phyloP scores from a whole-genome alignment of 176 grass and related monocot genomes.

The Alopecurus myosuroides region DNA sequence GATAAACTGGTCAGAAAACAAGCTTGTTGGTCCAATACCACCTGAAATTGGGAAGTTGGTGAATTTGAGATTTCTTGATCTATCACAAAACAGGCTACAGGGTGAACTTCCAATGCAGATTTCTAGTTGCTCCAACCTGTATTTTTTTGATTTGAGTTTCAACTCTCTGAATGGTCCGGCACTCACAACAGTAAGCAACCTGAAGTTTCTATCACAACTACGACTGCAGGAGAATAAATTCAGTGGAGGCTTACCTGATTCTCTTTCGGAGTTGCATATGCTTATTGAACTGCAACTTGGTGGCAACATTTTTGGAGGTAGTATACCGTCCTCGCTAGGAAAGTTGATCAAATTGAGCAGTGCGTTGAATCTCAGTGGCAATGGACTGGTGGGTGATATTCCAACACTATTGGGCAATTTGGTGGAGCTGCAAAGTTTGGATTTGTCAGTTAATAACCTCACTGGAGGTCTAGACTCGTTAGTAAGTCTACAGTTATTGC shows the following conservation, averaged over 20 bases:
- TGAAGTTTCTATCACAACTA: slow-evolving; percentile 44
- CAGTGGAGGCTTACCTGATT: slow-evolving; percentile 55
- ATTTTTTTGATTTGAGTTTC: slow-evolving; percentile 72
- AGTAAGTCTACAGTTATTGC: slow-evolving; percentile 35
- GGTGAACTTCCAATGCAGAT: slow-evolving; percentile 50
- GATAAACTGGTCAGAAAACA: slow-evolving; percentile 67
- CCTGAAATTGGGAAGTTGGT: slow-evolving; percentile 42
- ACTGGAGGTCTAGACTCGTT: slow-evolving; percentile 42
- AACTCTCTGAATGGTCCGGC: slow-evolving; percentile 66
- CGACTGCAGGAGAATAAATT: slow-evolving; percentile 72
- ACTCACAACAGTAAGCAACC: slow-evolving; percentile 39
- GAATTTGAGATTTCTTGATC: slow-evolving; percentile 39
- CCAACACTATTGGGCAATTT: slow-evolving; percentile 34
- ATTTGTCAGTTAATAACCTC: slow-evolving; percentile 68
- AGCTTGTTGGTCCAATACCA: slow-evolving; percentile 53
- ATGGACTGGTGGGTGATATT: slow-evolving; percentile 44
- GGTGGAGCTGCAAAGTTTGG: slow-evolving; percentile 41
- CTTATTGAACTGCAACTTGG: slow-evolving; percentile 77
- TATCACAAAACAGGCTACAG: slow-evolving; percentile 62
- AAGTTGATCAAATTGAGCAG: slow-evolving; percentile 36
- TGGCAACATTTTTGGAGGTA: slow-evolving; percentile 65
- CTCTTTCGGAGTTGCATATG: slow-evolving; percentile 35
- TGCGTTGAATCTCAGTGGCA: slow-evolving; percentile 64
- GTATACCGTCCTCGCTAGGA: slow-evolving; percentile 62
- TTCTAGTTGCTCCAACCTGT: slow-evolving; percentile 51